These are phyloP conservation scores for Nannochloropsis oceanica DNA, from an alignment of 108 stramenopile genomes.

Conservation along the genomic window DNA sequence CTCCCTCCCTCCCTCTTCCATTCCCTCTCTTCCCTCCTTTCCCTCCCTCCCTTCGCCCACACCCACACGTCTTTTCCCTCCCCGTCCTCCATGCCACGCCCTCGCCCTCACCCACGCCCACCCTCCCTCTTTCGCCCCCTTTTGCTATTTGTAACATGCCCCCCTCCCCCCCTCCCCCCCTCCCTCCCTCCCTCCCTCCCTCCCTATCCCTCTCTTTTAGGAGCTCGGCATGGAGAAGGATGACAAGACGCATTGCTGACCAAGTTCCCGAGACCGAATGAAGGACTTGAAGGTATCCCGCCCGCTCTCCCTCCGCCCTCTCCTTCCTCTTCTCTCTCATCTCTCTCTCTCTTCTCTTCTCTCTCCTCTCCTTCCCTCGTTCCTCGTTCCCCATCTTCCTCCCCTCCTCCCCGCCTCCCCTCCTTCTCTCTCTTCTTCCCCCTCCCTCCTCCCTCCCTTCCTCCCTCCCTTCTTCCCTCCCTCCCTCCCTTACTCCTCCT, in stretches of 20 bases:
- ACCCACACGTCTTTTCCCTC: no score
- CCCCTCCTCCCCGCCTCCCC: not conserved
- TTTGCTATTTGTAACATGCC: not conserved
- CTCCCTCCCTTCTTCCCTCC: not conserved
- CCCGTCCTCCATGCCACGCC: no score
- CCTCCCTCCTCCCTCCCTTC: not conserved
- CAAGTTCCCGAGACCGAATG: conserved; percentile 68
- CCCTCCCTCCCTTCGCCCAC: no score
- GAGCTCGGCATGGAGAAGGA: conserved; percentile 97
- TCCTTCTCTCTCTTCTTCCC: not conserved
- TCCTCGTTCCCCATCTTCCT: no score
- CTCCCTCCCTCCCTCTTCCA: not conserved
- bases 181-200: not conserved
- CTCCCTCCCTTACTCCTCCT: not conserved
- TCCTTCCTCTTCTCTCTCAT: not conserved
- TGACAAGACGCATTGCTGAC: conserved; percentile 79
- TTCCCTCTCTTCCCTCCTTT: no score
- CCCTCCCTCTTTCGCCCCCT: no score
- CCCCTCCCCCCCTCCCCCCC: not conserved
- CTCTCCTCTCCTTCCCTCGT: no score
- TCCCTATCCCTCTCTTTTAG: not conserved
- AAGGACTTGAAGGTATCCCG: conserved; percentile 1
- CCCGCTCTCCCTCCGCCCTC: not conserved
- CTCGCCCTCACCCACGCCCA: no score
- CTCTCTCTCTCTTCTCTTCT: no score